Base-by-base conservation (phyloP, 2,329 filamentous ascomycete species). In the Cladosporium phlei region DNA sequence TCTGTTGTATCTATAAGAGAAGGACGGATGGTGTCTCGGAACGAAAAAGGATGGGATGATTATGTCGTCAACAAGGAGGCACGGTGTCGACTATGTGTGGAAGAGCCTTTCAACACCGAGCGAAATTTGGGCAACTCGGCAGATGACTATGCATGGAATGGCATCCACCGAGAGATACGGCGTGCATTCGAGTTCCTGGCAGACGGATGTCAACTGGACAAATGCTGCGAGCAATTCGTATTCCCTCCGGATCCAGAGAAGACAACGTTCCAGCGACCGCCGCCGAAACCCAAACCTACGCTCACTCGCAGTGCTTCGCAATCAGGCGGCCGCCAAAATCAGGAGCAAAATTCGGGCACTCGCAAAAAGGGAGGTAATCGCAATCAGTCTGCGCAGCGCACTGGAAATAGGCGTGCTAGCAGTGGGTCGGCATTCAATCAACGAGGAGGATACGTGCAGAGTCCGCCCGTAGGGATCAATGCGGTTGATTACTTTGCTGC, bases 71-170 rank as follows among this genome's bases (percentile, higher is more conserved):
- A 55, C 45, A 74, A 74, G 58, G 72, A 75, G 49, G 70, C 69
- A 12, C 64, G 68, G 60, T 93, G 95, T 59, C 82, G 86, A 52
- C 76, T 98, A 24, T 96, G 91, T 63, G 88, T 98, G 9, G 93
- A 98, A 64, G 93, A 98, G 65, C 93, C 93, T 0, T 98, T 98
- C 74, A 98, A 95, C 59, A 85, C 78, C 3, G 77, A 78, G 27
- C 81, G 93, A 32, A 98, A 98, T 64, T 74, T 98, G 35, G 93
- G 90, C 32, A 98, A 98, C 59, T 97, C 93, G 2, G 93, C 89
- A 7, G 93, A 98, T 63, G 90, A 95, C 63, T 94, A 87, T 33
- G 91, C 93, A 0, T 96, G 95, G 68, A 81, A 86, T 40, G 93
- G 93, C 1, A 78, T 98, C 22, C 93, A 98, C 64, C 68, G 88